Conservation (phyloP, 2,329 filamentous ascomycete species). For the Aquanectria penicillioides region DNA sequence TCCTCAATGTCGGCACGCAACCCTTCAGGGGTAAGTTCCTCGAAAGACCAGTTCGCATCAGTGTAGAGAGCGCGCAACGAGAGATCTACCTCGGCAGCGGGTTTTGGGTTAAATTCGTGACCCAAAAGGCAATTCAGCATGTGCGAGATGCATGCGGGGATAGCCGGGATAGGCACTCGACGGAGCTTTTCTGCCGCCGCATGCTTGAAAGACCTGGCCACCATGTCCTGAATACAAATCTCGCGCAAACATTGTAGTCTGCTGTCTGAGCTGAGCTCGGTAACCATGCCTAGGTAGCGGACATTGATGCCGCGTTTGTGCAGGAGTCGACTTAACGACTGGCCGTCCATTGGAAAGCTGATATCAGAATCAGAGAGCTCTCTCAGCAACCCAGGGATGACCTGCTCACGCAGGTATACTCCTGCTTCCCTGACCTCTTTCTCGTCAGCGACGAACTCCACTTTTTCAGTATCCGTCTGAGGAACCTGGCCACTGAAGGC, state of each 20-base stretch:
- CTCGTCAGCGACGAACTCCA: slow-evolving; percentile 84
- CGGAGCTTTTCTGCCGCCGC: slow-evolving; percentile 82
- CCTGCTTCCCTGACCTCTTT: slow-evolving; percentile 87
- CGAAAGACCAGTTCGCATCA: slow-evolving; percentile 84
- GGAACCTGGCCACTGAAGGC: slow-evolving; percentile 93
- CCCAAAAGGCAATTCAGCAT: slow-evolving; percentile 94
- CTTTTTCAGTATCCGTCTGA: slow-evolving; percentile 90
- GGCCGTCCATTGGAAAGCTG: slow-evolving; percentile 98
- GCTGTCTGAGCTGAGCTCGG: slow-evolving; percentile 73
- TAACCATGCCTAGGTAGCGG: slow-evolving; percentile 90
- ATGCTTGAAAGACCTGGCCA: slow-evolving; percentile 96
- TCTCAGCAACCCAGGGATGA: slow-evolving; percentile 85
- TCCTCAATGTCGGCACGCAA: slow-evolving; percentile 75
- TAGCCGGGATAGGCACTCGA: slow-evolving; percentile 80
- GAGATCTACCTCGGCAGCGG: slow-evolving; percentile 80
- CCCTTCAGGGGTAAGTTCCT: slow-evolving; percentile 78
- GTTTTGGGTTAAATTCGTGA: slow-evolving; percentile 77
- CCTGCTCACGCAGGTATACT: slow-evolving; percentile 77
- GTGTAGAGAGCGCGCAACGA: slow-evolving; percentile 79
- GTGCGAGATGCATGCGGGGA: slow-evolving; percentile 83
- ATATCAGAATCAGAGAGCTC: slow-evolving; percentile 93
- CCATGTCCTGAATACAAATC: slow-evolving; percentile 89
- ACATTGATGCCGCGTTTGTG: slow-evolving; percentile 99
- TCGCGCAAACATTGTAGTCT: slow-evolving; percentile 81
- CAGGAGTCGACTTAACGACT: slow-evolving; percentile 85